phyloP scores from a whole-genome alignment of 148 eudicot genomes.

The Vaccinium darrowii region DNA sequence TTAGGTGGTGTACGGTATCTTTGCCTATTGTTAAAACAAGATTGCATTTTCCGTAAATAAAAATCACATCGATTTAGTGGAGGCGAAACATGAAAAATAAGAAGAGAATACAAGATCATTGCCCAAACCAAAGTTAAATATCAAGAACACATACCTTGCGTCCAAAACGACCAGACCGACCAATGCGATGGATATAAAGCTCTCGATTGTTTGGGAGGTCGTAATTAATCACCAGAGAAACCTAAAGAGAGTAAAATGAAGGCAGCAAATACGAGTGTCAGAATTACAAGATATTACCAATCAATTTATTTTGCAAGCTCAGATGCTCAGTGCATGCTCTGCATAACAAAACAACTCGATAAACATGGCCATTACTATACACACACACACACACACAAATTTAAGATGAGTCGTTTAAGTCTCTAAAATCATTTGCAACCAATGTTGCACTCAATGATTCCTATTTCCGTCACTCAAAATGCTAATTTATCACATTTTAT shows the following conservation, averaged over 20 bases:
- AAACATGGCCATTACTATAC: not conserved
- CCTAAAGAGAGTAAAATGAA: conserved; percentile 36
- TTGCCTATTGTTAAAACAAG: not conserved
- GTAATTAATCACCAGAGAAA: conserved; percentile 92
- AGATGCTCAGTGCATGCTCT: not conserved
- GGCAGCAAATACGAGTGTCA: not conserved
- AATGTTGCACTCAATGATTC: not conserved
- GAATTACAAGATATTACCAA: not conserved
- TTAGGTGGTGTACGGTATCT: not conserved
- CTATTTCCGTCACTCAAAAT: not conserved
- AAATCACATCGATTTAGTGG: conserved; percentile 3
- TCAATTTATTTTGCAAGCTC: not conserved
- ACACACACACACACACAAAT: too few species aligned
- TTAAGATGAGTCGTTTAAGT: not conserved
- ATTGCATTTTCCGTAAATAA: not conserved
- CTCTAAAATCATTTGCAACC: not conserved
- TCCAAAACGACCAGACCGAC: conserved; percentile 98
- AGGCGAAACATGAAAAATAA: not conserved
- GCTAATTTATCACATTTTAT: not conserved
- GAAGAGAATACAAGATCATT: not conserved
- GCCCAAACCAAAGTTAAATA: not conserved
- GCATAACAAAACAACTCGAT: not conserved
- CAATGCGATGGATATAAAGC: conserved; percentile 95
- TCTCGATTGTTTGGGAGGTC: conserved; percentile 95
- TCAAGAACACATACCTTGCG: conserved; percentile 53